These are phyloP conservation scores for Rutidosis leptorrhynchoides DNA, from an alignment of 129 eudicot genomes.

Conservation along the genomic window DNA sequence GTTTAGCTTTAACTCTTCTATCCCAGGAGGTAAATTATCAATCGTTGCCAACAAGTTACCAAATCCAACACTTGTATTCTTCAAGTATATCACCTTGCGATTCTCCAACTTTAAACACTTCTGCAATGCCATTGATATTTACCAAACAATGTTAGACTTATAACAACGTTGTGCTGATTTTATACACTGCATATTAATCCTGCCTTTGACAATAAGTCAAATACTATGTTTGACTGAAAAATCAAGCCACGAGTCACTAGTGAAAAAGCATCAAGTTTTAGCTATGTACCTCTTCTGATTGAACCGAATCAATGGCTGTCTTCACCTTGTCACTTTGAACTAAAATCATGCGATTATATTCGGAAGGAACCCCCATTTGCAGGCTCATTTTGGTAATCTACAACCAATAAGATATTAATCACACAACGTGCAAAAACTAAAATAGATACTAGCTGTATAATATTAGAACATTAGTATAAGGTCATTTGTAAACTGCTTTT, in stretches of 20 bases:
- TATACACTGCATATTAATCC: background rate
- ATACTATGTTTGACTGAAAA: slow-evolving; percentile 11
- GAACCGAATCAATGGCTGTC: slow-evolving; percentile 36
- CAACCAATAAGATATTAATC: slow-evolving; percentile 15
- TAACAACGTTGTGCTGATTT: background rate
- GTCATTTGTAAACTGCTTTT: background rate
- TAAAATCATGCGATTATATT: slow-evolving; percentile 59
- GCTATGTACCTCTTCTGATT: slow-evolving; percentile 52
- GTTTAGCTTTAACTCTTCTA: slow-evolving; percentile 39
- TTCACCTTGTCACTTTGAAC: slow-evolving; percentile 45
- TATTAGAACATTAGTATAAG: background rate
- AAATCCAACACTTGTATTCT: slow-evolving; percentile 55
- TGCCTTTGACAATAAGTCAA: background rate
- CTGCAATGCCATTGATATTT: slow-evolving; percentile 33
- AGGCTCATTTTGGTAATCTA: slow-evolving; percentile 74
- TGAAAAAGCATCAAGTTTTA: background rate
- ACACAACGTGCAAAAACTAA: slow-evolving; percentile 4
- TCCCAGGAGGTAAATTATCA: slow-evolving; percentile 51
- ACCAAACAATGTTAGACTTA: background rate
- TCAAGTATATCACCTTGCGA: slow-evolving; percentile 37
- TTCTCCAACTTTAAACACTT: slow-evolving; percentile 34
- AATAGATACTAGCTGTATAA: background rate
- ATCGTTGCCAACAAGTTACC: slow-evolving; percentile 68
- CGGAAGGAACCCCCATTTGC: slow-evolving; percentile 68
- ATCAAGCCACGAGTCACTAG: background rate